Evolutionary conservation across 805 yeast species (phyloP).

Genomic region (Spathaspora passalidarum): DNA sequence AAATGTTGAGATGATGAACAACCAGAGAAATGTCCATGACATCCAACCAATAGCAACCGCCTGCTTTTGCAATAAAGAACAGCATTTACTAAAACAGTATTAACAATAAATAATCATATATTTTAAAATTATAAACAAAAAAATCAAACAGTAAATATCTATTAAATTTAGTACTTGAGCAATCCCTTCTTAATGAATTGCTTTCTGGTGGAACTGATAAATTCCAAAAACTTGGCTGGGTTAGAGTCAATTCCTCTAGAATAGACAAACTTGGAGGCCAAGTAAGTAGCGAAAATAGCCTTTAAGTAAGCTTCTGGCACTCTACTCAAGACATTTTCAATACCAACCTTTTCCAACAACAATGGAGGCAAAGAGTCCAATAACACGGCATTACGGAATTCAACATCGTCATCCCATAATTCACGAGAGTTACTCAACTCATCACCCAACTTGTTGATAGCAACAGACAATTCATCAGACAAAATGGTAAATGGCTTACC

Average conservation of each 20-base stretch:
- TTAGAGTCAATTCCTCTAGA: conserved; percentile 76
- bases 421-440: conserved; percentile 79
- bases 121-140: not conserved
- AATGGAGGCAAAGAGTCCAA: conserved; percentile 74
- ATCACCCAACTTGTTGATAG: conserved; percentile 82
- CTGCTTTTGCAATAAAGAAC: not conserved
- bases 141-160: not conserved
- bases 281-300: conserved; percentile 83
- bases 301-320: conserved; percentile 86
- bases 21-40: too few species aligned
- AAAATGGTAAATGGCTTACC: conserved; percentile 63
- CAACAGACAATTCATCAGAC: conserved; percentile 78
- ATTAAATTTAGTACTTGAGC: conserved; percentile 13
- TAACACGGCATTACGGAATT: conserved; percentile 74
- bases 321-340: conserved; percentile 63
- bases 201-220: conserved; percentile 57
- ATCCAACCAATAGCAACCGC: too few species aligned
- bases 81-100: not conserved
- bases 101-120: conserved; percentile 1
- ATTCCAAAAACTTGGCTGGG: conserved; percentile 74
- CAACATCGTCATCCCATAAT: conserved; percentile 77
- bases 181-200: conserved; percentile 31
- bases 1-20: not conserved
- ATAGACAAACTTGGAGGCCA: conserved; percentile 84
- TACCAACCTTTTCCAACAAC: conserved; percentile 62